Evolutionary conservation across 495 filamentous ascomycete species (phyloP).

Genomic region (Elaphomyces granulatus): DNA sequence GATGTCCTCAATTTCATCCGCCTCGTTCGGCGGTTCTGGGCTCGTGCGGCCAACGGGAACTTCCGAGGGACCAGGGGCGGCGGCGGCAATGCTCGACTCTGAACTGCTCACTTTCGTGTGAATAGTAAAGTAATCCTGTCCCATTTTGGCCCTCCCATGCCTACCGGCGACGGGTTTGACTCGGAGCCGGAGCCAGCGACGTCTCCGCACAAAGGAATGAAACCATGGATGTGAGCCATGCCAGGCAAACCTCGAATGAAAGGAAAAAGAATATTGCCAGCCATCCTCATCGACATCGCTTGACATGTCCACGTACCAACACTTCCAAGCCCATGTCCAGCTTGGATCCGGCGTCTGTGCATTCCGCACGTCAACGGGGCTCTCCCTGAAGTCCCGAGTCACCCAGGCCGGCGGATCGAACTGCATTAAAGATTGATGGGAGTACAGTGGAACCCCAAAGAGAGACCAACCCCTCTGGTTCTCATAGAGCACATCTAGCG

Average conservation of each 20-base stretch:
- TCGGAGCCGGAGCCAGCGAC: conserved; percentile 81
- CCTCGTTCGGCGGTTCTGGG: background rate
- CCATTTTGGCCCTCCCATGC: conserved; percentile 17
- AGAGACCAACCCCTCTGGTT: conserved; percentile 78
- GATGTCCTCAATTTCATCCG: conserved; percentile 50
- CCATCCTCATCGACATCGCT: conserved; percentile 82
- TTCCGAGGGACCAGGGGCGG: background rate
- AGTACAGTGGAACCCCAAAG: conserved; percentile 83
- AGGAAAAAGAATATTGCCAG: conserved; percentile 90
- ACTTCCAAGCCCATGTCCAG: conserved; percentile 93
- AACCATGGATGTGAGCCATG: conserved; percentile 86
- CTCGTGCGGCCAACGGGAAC: background rate
- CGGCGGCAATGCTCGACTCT: conserved; percentile 20
- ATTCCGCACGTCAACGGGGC: conserved; percentile 73
- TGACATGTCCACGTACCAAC: conserved; percentile 87
- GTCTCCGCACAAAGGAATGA: conserved; percentile 76
- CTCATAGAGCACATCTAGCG: conserved; percentile 87
- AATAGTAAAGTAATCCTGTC: conserved; percentile 78
- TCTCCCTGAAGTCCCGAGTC: conserved; percentile 53
- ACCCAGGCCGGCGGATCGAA: conserved; percentile 82
- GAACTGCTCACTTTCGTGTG: conserved; percentile 34
- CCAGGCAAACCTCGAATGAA: conserved; percentile 64
- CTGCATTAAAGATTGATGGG: conserved; percentile 67
- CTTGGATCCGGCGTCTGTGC: conserved; percentile 89
- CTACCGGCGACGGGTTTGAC: conserved; percentile 35